Evolutionary conservation across 805 yeast genomes (phyloP).

Genomic region (Yarrowia osloensis): DNA sequence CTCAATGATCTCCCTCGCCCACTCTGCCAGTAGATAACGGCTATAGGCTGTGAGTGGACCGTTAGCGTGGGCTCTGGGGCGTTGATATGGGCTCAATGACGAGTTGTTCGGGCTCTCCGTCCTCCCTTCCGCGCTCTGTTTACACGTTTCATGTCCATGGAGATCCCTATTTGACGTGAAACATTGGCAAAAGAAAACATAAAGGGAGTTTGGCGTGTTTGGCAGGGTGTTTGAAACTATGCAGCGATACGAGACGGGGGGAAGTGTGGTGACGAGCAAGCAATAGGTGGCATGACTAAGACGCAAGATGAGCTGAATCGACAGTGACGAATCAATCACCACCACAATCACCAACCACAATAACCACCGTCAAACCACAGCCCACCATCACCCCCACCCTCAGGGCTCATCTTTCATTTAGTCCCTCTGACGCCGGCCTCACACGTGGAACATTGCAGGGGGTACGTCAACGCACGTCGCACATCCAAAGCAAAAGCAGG

Average conservation of each 20-base stretch:
- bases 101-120: too few species aligned
- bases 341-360: neutral
- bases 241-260: neutral
- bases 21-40: neutral
- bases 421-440: neutral
- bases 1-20: neutral
- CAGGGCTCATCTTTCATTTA: neutral
- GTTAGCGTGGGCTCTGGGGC: too few species aligned
- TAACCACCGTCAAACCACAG: too few species aligned
- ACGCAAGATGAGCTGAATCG: too few species aligned
- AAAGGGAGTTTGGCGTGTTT: neutral
- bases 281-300: too few species aligned
- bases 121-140: too few species aligned
- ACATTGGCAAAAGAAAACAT: conserved; percentile 4
- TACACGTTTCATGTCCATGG: conserved; percentile 1
- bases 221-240: conserved; percentile 15
- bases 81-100: too few species aligned
- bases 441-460: conserved; percentile 22
- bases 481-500: conserved; percentile 3
- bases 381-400: neutral
- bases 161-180: conserved; percentile 5
- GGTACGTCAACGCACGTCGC: conserved; percentile 13
- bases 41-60: neutral
- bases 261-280: neutral
- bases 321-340: too few species aligned